These are phyloP conservation scores for Astrephomene gubernaculifera DNA, from an alignment of 139 green algal genomes.

Conservation along the genomic window DNA sequence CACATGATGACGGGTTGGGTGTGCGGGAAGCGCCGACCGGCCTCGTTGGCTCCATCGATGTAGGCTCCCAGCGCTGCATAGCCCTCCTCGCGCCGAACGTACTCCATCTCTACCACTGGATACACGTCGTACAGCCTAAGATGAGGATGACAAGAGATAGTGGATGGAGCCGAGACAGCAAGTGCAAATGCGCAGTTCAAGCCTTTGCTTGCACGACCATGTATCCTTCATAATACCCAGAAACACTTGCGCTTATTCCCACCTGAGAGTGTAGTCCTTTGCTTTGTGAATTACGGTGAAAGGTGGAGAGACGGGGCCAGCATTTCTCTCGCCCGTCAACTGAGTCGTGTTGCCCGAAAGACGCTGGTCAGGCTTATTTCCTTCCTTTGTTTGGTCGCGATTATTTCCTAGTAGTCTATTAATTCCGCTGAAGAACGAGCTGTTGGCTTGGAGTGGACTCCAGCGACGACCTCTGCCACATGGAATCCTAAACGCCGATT, in stretches of 20 bases:
- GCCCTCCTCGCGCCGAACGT: conserved; percentile 67
- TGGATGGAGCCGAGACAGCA: not conserved
- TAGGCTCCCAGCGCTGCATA: conserved; percentile 71
- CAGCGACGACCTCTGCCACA: too few relatives aligned
- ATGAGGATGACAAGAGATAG: not conserved
- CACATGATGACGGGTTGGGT: conserved; percentile 79
- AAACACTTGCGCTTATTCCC: not conserved
- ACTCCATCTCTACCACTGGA: conserved; percentile 66
- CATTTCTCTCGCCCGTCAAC: not conserved
- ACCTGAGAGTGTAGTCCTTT: conserved; percentile 4
- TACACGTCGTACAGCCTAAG: conserved; percentile 65
- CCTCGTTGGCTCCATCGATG: conserved; percentile 69
- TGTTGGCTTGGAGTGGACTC: too few relatives aligned
- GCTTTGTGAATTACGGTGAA: conserved; percentile 7
- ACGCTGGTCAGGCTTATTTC: not conserved
- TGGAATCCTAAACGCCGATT: too few relatives aligned
- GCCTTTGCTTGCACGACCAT: not conserved
- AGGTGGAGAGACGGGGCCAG: not conserved
- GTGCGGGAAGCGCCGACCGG: conserved; percentile 49
- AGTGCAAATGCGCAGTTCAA: not conserved
- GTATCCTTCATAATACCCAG: not conserved
- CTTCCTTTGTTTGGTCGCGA: not conserved
- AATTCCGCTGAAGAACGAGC: conserved; percentile 1
- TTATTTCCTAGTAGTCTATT: not conserved
- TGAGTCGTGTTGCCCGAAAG: not conserved